Conservation (phyloP, 257 asterid genomes). For the Fraxinus excelsior region DNA sequence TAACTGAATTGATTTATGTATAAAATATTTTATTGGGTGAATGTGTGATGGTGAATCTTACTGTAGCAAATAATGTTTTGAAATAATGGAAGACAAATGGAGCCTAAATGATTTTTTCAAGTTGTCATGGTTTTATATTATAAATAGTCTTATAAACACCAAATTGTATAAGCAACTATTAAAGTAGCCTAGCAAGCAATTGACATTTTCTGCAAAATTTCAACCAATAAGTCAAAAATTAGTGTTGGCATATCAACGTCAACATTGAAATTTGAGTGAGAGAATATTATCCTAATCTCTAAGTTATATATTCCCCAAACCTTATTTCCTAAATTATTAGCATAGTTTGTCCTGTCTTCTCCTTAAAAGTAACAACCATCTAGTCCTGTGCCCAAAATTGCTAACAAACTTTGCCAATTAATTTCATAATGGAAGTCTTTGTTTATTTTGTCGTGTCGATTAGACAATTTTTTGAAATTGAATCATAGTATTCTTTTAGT, state of each 20-base stretch:
- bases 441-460: not conserved
- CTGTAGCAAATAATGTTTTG: too few species aligned
- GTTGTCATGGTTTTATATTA: not conserved
- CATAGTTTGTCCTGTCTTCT: not conserved
- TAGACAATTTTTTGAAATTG: not conserved
- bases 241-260: constrained; percentile 1
- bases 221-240: not conserved
- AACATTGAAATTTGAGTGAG: not conserved
- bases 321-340: not conserved
- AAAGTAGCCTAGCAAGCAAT: not conserved
- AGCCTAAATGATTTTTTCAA: not conserved
- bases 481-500: not conserved
- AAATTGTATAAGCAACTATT: not conserved
- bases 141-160: not conserved
- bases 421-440: not conserved
- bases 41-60: too few species aligned
- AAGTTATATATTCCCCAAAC: not conserved
- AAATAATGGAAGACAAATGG: too few species aligned
- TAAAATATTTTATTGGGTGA: too few species aligned
- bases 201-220: not conserved
- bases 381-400: not conserved
- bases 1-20: too few species aligned
- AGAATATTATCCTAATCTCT: not conserved
- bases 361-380: too few species aligned
- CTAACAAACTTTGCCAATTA: not conserved